Evolutionary conservation across 2,329 filamentous ascomycete species (phyloP).

Genomic region (Fusarium sp.): DNA sequence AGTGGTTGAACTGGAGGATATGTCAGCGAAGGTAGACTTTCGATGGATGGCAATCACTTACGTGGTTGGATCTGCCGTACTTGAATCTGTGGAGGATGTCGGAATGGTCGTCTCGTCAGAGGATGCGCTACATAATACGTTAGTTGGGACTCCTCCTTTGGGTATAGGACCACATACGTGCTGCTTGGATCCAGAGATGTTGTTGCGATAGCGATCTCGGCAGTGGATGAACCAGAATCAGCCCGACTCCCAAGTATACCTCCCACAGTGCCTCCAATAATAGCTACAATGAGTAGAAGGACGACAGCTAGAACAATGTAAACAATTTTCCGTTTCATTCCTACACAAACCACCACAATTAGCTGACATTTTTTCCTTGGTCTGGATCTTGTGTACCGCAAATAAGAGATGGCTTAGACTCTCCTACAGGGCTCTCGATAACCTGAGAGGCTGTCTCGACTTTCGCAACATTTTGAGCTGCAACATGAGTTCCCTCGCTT

Average conservation of each 20-base stretch:
- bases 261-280: not conserved
- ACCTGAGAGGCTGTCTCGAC: not conserved
- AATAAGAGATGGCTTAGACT: not conserved
- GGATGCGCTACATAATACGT: not conserved
- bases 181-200: not conserved
- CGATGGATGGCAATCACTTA: rapidly evolving
- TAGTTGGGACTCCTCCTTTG: rapidly evolving
- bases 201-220: rapidly evolving
- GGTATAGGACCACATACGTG: not conserved
- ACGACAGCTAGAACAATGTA: not conserved
- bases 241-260: not conserved
- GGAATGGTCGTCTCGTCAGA: not conserved
- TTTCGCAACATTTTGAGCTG: not conserved
- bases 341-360: rapidly evolving
- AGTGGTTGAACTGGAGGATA: too few species aligned
- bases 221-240: not conserved
- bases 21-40: too few species aligned
- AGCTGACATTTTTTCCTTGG: rapidly evolving
- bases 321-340: not conserved
- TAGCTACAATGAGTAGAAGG: not conserved
- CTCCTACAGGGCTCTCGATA: not conserved
- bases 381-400: not conserved
- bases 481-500: too few species aligned
- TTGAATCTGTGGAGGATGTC: not conserved
- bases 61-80: too few species aligned